Conservation (phyloP, 192 early-diverging fungal genomes). For the Linnemannia elongata region DNA sequence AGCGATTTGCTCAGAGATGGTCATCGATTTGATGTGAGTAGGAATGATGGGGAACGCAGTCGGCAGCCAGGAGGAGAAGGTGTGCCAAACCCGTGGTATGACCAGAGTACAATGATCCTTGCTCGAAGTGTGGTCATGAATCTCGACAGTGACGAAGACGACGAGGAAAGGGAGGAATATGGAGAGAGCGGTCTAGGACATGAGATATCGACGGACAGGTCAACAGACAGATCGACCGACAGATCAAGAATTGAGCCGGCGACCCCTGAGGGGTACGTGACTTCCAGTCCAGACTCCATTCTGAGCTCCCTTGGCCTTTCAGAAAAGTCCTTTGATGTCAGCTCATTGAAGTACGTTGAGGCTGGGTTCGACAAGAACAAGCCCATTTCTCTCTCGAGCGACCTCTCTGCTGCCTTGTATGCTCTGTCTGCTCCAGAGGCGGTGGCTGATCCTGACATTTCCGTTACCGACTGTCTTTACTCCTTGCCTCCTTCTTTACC, state of each 20-base stretch:
- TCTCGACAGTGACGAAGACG: neutral
- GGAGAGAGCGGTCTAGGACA: neutral
- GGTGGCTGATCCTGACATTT: neutral
- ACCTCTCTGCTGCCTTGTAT: neutral
- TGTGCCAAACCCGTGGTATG: neutral
- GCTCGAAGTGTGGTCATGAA: neutral
- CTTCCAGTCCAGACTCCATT: slow-evolving; percentile 26
- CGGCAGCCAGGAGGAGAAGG: neutral
- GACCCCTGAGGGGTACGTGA: slow-evolving; percentile 11
- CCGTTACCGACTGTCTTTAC: neutral
- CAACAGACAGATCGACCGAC: neutral
- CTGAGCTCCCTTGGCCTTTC: neutral
- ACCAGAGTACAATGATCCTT: slow-evolving; percentile 23
- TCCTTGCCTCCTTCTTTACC: neutral
- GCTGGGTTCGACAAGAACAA: neutral
- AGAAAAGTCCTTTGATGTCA: neutral
- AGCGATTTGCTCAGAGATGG: neutral
- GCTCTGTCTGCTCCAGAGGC: neutral
- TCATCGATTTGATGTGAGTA: neutral
- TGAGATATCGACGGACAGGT: neutral
- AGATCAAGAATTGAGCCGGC: neutral
- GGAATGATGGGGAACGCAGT: neutral
- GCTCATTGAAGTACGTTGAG: neutral
- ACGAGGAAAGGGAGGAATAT: neutral
- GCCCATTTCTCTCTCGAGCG: neutral